A percentile compares a stretch with the other conserved stretches of the same genome.
Evolutionary conservation across 805 yeast species (phyloP).

Genomic region (Saturnispora gosingensis): DNA sequence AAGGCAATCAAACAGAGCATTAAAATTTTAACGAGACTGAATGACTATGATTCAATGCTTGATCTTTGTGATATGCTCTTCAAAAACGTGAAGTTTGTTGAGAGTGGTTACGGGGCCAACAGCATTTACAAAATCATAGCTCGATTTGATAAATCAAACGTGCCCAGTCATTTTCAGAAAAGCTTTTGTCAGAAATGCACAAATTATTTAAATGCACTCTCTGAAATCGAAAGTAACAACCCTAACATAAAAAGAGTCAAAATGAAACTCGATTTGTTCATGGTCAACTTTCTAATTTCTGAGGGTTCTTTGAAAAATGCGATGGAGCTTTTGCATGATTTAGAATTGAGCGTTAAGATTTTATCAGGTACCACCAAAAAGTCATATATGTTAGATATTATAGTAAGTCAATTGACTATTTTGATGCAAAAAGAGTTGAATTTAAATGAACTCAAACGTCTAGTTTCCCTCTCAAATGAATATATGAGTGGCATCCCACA

Average conservation of each 20-base stretch:
- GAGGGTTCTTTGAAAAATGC: conserved; percentile 28
- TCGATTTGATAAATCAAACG: conserved; percentile 21
- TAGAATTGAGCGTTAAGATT: conserved; percentile 31
- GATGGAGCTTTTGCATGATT: conserved; percentile 24
- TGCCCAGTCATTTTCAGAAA: conserved; percentile 13
- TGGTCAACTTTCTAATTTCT: conserved; percentile 30
- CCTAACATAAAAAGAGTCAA: conserved; percentile 31
- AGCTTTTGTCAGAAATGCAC: conserved; percentile 18
- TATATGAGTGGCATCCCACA: conserved; percentile 63
- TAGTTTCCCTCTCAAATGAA: conserved; percentile 39
- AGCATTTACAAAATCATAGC: conserved; percentile 25
- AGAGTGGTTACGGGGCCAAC: conserved; percentile 21
- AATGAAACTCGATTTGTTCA: conserved; percentile 39
- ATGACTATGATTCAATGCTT: conserved; percentile 12
- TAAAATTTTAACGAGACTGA: conserved; percentile 20
- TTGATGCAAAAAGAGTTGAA: conserved; percentile 32
- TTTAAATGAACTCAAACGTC: conserved; percentile 30
- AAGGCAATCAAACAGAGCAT: conserved; percentile 28
- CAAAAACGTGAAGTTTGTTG: conserved; percentile 12
- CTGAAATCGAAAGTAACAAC: conserved; percentile 5
- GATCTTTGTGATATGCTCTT: conserved; percentile 16
- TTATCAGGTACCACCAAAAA: conserved; percentile 38
- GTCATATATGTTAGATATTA: conserved; percentile 48
- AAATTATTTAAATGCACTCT: conserved; percentile 9
- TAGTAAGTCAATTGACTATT: conserved; percentile 57